These are phyloP conservation scores for Bacidia rubella DNA, from an alignment of 495 filamentous ascomycete species.

Conservation along the genomic window DNA sequence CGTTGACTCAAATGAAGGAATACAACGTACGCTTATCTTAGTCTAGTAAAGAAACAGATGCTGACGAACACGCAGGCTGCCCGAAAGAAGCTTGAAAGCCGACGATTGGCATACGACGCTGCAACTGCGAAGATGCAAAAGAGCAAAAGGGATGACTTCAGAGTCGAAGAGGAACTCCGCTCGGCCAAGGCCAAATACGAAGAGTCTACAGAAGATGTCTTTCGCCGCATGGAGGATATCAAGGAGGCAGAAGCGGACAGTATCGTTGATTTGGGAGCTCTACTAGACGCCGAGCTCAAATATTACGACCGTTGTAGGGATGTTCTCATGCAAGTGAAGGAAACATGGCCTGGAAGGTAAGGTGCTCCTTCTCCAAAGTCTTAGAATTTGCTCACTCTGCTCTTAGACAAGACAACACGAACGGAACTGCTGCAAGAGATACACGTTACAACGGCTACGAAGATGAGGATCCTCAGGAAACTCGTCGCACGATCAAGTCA, in stretches of 20 bases:
- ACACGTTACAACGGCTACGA: constrained; percentile 44
- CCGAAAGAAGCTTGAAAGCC: constrained; percentile 87
- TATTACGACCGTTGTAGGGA: constrained; percentile 88
- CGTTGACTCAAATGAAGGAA: constrained; percentile 90
- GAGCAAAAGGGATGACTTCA: constrained; percentile 82
- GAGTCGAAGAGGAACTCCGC: constrained; percentile 84
- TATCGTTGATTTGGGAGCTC: constrained; percentile 62
- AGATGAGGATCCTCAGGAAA: constrained; percentile 42
- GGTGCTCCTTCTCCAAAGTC: no score
- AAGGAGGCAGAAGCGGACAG: constrained; percentile 81
- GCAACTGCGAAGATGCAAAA: constrained; percentile 88
- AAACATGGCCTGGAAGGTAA: constrained; percentile 55
- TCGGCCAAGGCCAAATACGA: constrained; percentile 92
- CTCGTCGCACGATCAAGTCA: constrained; percentile 51
- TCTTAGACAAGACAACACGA: neutral
- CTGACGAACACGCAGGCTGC: constrained; percentile 41
- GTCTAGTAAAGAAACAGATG: neutral
- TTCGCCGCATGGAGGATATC: constrained; percentile 90
- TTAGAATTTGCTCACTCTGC: neutral
- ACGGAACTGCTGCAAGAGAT: neutral
- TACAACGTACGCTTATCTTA: constrained; percentile 53
- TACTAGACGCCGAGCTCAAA: constrained; percentile 80
- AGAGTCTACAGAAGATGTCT: constrained; percentile 86
- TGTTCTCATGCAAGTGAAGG: constrained; percentile 49
- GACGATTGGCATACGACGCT: constrained; percentile 83